phyloP scores from a whole-genome alignment of 345 rosid species.

The Bruguiera sexangula region DNA sequence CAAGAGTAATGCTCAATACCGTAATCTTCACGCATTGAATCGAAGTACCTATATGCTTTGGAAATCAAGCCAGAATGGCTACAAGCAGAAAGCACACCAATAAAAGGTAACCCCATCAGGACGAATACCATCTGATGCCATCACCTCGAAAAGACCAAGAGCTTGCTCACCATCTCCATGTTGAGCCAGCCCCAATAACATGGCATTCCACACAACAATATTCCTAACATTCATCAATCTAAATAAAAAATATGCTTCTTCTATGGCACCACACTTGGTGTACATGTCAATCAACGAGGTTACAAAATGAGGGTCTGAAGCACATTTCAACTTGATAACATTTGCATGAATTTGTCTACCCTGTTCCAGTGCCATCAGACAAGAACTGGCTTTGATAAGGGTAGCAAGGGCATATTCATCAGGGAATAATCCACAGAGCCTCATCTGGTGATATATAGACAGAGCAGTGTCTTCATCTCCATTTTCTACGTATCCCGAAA shows the following conservation, averaged over 20 bases:
- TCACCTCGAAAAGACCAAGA: slow-evolving; percentile 38
- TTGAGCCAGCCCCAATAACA: slow-evolving; percentile 55
- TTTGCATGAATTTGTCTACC: slow-evolving; percentile 67
- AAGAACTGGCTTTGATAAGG: slow-evolving; percentile 58
- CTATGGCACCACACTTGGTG: slow-evolving; percentile 64
- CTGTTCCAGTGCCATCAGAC: slow-evolving; percentile 53
- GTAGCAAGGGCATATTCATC: slow-evolving; percentile 63
- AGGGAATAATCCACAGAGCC: slow-evolving; percentile 45
- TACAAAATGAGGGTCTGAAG: slow-evolving; percentile 42
- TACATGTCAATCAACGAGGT: slow-evolving; percentile 69
- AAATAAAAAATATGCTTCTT: slow-evolving; percentile 48
- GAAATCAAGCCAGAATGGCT: slow-evolving; percentile 50
- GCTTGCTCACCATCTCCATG: slow-evolving; percentile 57
- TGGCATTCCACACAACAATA: slow-evolving; percentile 47
- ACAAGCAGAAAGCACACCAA: slow-evolving; percentile 54
- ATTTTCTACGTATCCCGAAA: slow-evolving; percentile 61
- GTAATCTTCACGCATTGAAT: slow-evolving; percentile 41
- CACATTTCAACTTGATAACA: slow-evolving; percentile 45
- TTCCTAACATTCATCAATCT: slow-evolving; percentile 33
- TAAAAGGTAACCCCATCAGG: slow-evolving; percentile 52
- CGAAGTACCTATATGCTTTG: slow-evolving; percentile 42
- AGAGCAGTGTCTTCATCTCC: slow-evolving; percentile 54
- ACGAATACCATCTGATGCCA: slow-evolving; percentile 34
- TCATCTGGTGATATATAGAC: slow-evolving; percentile 53
- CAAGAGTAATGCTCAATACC: slow-evolving; percentile 58